Evolutionary conservation across 768 basidiomycete genomes (phyloP).

Genomic region (Saitozyma sp.): DNA sequence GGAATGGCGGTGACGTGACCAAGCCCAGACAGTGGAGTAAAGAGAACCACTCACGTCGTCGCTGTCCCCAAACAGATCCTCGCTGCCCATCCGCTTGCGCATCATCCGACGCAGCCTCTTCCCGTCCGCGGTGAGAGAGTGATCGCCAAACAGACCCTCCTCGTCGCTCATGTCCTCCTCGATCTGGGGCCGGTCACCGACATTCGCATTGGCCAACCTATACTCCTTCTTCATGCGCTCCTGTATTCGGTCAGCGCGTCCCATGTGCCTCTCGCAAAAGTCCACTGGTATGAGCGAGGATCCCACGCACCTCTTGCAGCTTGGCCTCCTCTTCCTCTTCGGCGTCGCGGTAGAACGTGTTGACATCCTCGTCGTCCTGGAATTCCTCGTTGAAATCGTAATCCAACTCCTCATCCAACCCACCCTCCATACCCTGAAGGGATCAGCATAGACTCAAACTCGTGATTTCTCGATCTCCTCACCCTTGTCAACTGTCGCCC

Average conservation of each 20-base stretch:
- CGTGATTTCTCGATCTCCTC: slow-evolving; percentile 29
- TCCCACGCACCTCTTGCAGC: slow-evolving; percentile 28
- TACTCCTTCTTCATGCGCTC: slow-evolving; percentile 43
- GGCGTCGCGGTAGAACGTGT: slow-evolving; percentile 41
- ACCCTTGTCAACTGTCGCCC: slow-evolving; percentile 25
- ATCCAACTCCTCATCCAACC: slow-evolving; percentile 43
- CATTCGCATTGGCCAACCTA: slow-evolving; percentile 41
- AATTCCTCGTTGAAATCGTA: slow-evolving; percentile 43
- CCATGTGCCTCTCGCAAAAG: no score
- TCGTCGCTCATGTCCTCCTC: slow-evolving; percentile 26
- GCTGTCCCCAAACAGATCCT: slow-evolving; percentile 23
- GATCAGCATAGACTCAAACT: slow-evolving; percentile 25
- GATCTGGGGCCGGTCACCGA: slow-evolving; percentile 42
- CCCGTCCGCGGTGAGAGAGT: slow-evolving; percentile 30
- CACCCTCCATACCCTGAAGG: slow-evolving; percentile 42
- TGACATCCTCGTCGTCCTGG: slow-evolving; percentile 47
- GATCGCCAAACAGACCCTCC: slow-evolving; percentile 34
- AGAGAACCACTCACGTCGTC: slow-evolving; percentile 15
- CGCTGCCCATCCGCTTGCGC: slow-evolving; percentile 29
- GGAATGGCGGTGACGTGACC: not conserved
- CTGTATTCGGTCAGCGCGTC: slow-evolving; percentile 21
- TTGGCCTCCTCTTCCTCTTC: slow-evolving; percentile 45
- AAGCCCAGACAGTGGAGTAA: slow-evolving; percentile 12
- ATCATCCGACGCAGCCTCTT: slow-evolving; percentile 39
- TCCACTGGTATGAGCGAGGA: not conserved